Evolutionary conservation across 2,329 filamentous ascomycete species (phyloP), one percentile per base, ranked within the genome.

Genomic region (Monosporascus sp.): DNA sequence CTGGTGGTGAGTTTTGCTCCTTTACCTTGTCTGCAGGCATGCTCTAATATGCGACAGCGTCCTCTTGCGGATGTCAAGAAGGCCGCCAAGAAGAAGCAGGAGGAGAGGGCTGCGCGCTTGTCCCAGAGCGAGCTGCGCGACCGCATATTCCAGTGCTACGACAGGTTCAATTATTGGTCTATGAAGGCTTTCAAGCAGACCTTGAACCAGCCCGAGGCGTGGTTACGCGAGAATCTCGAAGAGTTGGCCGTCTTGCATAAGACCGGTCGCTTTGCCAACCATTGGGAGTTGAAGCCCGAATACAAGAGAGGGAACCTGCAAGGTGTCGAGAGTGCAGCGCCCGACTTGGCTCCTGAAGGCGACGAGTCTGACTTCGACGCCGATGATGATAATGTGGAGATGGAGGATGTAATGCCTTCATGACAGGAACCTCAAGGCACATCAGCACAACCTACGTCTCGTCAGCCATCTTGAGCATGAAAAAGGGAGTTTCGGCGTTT

Each of bases 151-250:
- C 75, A 81, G 48, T 88, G 86, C 67, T 99, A 97, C 83, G 83
- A 86, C 52, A 77, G 88, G 64, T 96, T 88, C 77, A 85, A 87
- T 63, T 97, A 94, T 72, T 99, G 93, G 92, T 85, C 88, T n/a
- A 89, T 97, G 78, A 92, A 90, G 66, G 83, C 88, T 5, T 81
- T 99, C 61, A 90, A 90, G 58, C 79, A 84, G 49, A 76, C 81
- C 55, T 82, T 95, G 39, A 82, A 86, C 55, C 94, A 99, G 72
- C 94, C 94, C 1, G 94, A 97, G 68, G 85, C 88, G n/a, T 97
- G 92, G 69, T 82, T 99, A 56, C 90, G 93, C 51, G 84, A 94
- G 67, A 87, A 86, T 1, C 74, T 99, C 60, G 88, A 92, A 57
- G 85, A 90, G 65, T 83, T 97, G 55, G 93, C 90, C 0, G 83